Percentiles rank a stretch among this genome's conserved stretches.
Evolutionary conservation across 108 stramenopile species (phyloP).

Genomic region (Cyclotella sp.): DNA sequence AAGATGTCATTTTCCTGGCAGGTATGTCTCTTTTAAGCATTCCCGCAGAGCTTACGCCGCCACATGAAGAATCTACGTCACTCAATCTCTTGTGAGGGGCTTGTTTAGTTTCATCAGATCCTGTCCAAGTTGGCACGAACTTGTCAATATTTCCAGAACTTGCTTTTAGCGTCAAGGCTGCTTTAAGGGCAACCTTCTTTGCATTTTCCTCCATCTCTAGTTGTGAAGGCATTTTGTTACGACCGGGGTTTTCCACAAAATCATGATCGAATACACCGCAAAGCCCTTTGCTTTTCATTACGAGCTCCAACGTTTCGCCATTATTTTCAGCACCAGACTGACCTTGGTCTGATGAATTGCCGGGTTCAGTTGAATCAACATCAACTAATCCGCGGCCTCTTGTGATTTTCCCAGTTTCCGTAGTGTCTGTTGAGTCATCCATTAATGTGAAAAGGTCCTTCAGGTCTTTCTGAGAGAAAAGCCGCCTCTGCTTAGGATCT

Average conservation of each 20-base stretch:
- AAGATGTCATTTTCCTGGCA: conserved; percentile 34
- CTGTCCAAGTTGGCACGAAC: conserved; percentile 74
- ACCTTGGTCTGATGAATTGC: conserved; percentile 14
- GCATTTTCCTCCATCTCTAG: conserved; percentile 84
- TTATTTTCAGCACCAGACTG: conserved; percentile 30
- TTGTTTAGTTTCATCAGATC: conserved; percentile 51
- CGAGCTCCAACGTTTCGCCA: conserved; percentile 62
- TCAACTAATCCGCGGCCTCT: conserved; percentile 72
- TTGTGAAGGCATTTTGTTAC: conserved; percentile 49
- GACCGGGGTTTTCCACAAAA: conserved; percentile 52
- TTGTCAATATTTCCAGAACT: conserved; percentile 54
- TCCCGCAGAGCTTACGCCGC: conserved; percentile 26
- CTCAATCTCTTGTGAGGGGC: no score
- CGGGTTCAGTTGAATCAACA: conserved; percentile 30
- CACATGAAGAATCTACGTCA: conserved; percentile 24
- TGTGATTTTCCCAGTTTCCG: conserved; percentile 71
- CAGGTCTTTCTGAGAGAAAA: conserved; percentile 91
- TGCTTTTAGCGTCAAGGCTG: conserved; percentile 55
- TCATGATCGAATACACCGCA: conserved; percentile 77
- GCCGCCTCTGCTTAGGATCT: conserved; percentile 88
- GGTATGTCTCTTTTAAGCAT: background rate
- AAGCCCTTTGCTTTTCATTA: conserved; percentile 80
- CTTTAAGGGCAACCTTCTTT: conserved; percentile 68
- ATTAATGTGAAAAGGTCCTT: conserved; percentile 91
- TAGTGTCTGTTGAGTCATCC: conserved; percentile 67